Conservation (phyloP, 768 basidiomycete genomes). For the Russula compacta region DNA sequence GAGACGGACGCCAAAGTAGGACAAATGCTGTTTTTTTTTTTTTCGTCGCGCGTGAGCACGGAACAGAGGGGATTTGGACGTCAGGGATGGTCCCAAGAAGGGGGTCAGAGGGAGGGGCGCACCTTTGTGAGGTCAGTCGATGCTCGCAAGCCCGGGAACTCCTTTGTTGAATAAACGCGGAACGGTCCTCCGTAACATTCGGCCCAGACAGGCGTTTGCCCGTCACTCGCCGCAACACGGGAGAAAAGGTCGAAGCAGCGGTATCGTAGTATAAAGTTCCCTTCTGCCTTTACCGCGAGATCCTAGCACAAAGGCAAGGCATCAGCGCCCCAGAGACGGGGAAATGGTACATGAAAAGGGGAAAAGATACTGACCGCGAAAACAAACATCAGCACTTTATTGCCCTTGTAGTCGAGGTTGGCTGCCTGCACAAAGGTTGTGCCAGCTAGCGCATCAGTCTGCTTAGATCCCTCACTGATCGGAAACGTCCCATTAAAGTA, state of each 20-base stretch:
- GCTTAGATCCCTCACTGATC: constrained; percentile 42
- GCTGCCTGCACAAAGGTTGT: constrained; percentile 48
- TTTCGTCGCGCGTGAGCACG: background rate
- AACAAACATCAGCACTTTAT: constrained; percentile 49
- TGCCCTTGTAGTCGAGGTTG: constrained; percentile 48
- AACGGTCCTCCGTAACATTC: constrained; percentile 59
- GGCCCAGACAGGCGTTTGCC: constrained; percentile 41
- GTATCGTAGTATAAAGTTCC: constrained; percentile 59
- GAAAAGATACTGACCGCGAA: constrained; percentile 42
- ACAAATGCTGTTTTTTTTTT: constrained; percentile 33
- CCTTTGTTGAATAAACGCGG: constrained; percentile 61
- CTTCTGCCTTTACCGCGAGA: constrained; percentile 61
- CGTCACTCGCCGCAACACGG: constrained; percentile 27
- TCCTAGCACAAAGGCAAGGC: constrained; percentile 36
- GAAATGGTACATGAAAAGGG: background rate
- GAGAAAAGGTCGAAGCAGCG: constrained; percentile 56
- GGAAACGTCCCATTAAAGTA: constrained; percentile 30
- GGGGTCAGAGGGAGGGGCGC: background rate
- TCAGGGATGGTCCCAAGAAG: background rate
- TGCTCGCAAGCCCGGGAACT: constrained; percentile 57
- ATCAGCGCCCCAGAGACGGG: background rate
- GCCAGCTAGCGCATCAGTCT: constrained; percentile 47
- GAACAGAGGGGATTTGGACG: background rate
- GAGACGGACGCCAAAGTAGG: constrained; percentile 48
- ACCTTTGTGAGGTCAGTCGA: constrained; percentile 66